A percentile compares a stretch with the other conserved stretches of the same genome.
Conservation (phyloP, 1,284 basidiomycete genomes). For the Microbotryum intermedium region DNA sequence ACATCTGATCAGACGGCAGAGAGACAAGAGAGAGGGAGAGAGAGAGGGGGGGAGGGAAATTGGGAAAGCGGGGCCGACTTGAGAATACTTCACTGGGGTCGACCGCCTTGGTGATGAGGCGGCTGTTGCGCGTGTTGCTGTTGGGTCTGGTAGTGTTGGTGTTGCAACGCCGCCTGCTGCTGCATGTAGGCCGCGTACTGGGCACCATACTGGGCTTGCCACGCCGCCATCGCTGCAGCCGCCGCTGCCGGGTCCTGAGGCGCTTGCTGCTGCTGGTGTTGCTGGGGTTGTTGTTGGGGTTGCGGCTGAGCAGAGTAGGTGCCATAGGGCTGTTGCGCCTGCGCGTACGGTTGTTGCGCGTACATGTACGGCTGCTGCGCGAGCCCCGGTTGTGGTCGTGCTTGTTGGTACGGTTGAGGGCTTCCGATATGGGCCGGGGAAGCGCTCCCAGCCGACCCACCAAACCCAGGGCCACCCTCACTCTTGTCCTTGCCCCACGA, state of each 20-base stretch:
- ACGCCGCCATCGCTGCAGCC: conserved; percentile 20
- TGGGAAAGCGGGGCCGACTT: too few relatives aligned
- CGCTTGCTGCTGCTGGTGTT: background rate
- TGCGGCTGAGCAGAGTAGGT: background rate
- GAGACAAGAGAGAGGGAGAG: too few relatives aligned
- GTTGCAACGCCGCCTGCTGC: background rate
- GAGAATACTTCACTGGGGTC: too few relatives aligned
- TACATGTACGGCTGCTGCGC: background rate
- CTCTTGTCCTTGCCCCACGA: conserved; percentile 86
- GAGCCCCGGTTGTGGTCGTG: conserved; percentile 3
- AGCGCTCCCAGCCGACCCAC: background rate
- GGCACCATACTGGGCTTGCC: conserved; percentile 29
- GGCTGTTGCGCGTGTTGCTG: too few relatives aligned
- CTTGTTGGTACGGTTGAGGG: background rate
- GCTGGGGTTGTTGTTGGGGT: too few relatives aligned
- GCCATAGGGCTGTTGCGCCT: background rate
- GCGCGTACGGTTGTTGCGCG: background rate
- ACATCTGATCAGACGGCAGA: too few relatives aligned
- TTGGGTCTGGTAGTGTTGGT: background rate
- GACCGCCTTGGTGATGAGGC: too few relatives aligned
- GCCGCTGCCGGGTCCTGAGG: conserved; percentile 11
- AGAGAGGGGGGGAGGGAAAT: too few relatives aligned
- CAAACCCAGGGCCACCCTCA: background rate
- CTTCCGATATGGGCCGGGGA: background rate
- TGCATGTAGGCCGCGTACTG: conserved; percentile 12